Evolutionary conservation across 176 grass and related monocot genomes (phyloP).

Genomic region (Bromus sterilis): DNA sequence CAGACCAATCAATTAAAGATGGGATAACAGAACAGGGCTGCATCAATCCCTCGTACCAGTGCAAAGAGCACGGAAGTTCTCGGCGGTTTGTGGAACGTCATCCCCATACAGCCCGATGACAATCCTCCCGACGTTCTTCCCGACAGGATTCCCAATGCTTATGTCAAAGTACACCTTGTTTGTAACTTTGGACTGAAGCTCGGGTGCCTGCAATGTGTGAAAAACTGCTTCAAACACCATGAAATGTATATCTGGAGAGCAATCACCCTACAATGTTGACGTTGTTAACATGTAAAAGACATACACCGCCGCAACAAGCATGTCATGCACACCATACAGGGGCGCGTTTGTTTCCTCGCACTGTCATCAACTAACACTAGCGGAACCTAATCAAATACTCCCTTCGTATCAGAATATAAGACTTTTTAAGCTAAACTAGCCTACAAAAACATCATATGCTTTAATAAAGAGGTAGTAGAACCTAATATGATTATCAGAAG

Average conservation of each 20-base stretch:
- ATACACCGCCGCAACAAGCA: neutral
- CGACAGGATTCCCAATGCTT: constrained; percentile 69
- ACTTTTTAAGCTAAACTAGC: too few species aligned
- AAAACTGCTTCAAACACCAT: neutral
- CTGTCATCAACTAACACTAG: neutral
- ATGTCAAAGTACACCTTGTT: constrained; percentile 98
- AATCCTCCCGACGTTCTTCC: constrained; percentile 65
- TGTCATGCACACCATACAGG: neutral
- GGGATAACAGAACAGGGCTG: neutral
- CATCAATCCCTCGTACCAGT: constrained; percentile 30
- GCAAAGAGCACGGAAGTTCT: constrained; percentile 91
- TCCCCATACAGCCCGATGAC: constrained; percentile 87
- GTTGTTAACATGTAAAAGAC: neutral
- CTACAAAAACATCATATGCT: too few species aligned
- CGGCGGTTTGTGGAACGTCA: constrained; percentile 77
- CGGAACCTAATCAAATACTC: neutral
- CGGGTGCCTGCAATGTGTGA: constrained; percentile 40
- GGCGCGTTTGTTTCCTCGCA: neutral
- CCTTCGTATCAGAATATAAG: too few species aligned
- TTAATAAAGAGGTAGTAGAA: too few species aligned
- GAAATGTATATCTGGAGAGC: too few species aligned
- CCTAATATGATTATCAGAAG: too few species aligned
- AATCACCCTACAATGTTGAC: too few species aligned
- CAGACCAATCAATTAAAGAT: neutral
- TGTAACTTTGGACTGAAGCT: constrained; percentile 78